Base-by-base conservation (phyloP, 192 early-diverging fungal species). In the Linnemannia schmuckeri region DNA sequence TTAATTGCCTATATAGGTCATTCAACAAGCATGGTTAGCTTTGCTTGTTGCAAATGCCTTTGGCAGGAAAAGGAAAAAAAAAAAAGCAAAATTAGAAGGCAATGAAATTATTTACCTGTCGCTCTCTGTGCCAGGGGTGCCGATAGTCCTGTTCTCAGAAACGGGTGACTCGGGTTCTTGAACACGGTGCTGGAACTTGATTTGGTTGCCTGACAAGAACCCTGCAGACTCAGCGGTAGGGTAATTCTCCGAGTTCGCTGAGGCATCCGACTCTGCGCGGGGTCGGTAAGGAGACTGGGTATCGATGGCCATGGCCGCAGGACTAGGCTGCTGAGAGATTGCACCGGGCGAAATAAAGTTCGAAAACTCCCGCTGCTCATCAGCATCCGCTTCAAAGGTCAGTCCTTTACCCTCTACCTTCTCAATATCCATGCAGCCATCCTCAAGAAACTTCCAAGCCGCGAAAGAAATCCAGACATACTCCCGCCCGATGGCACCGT, bases 381-480 rank as follows among this genome's bases (percentile, higher is more conserved):
- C 88, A 17, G 80, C 83, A 75, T 75, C 74, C 10, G 83, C 82
- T 42, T 87, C 85, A 61, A 89, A 90, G 6, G 76, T 77, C 69
- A 85, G 68, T 12, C 72, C 79, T 22, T 72, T 80, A 27, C 91
- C 79, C 7, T 92, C 93, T 63, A 92, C 88, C 57, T 93, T 93
- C 87, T 96, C 95, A 24, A 88, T 75, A 1, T 81, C 77, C n/a
- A 93, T 91, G 61, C 95, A 89, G 24, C 85, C 84, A 68, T 93
- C 89, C 80, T 96, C 95, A 22, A 95, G 78, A 70, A 88, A 83
- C 73, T 91, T 93, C 93, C 93, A 96, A 15, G 89, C 84, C 3
- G 83, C 81, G 70, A 94, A 91, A 6, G 91, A 89, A 57, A 95
- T 88, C 83, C 93, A 94, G n/a, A 95, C 85, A 75, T 91, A 90